phyloP scores from a whole-genome alignment of 441 rosid genomes.

The Aleurites moluccanus region DNA sequence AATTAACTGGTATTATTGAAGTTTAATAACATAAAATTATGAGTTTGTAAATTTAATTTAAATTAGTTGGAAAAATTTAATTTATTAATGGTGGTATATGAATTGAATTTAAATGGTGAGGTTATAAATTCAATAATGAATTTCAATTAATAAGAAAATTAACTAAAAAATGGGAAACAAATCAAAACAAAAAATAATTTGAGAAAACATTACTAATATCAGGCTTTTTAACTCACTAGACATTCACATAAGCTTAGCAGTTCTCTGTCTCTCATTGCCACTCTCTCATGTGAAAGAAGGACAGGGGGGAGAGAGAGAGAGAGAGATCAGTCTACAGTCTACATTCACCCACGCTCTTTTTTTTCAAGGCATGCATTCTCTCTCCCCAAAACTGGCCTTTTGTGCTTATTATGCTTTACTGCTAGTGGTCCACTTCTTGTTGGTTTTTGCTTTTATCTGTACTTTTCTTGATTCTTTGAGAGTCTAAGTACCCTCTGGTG shows the following conservation, averaged over 20 bases:
- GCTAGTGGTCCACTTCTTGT: conserved; percentile 30
- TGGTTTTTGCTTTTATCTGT: conserved; percentile 30
- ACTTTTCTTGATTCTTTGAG: conserved; percentile 34
- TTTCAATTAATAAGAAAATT: too few relatives aligned
- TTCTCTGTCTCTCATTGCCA: conserved; percentile 37
- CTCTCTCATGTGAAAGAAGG: conserved; percentile 24
- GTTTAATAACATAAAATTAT: too few relatives aligned
- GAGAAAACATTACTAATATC: too few relatives aligned
- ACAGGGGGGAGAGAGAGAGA: conserved; percentile 7
- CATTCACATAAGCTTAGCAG: conserved; percentile 43
- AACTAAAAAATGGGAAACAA: too few relatives aligned
- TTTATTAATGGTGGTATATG: too few relatives aligned
- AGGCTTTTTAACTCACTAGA: conserved; percentile 34
- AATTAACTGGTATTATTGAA: too few relatives aligned
- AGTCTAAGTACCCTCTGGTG: conserved; percentile 27
- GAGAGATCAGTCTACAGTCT: conserved; percentile 4
- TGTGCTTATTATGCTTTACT: conserved; percentile 40
- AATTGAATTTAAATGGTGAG: too few relatives aligned
- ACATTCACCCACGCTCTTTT: not conserved
- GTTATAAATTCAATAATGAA: too few relatives aligned
- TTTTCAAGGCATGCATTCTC: conserved; percentile 25
- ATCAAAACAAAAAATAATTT: too few relatives aligned
- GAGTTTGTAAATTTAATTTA: too few relatives aligned
- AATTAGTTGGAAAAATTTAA: too few relatives aligned
- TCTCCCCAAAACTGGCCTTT: conserved; percentile 29